Base-by-base conservation (phyloP, 805 yeast genomes). In the Grigorovia yakushimaensis region DNA sequence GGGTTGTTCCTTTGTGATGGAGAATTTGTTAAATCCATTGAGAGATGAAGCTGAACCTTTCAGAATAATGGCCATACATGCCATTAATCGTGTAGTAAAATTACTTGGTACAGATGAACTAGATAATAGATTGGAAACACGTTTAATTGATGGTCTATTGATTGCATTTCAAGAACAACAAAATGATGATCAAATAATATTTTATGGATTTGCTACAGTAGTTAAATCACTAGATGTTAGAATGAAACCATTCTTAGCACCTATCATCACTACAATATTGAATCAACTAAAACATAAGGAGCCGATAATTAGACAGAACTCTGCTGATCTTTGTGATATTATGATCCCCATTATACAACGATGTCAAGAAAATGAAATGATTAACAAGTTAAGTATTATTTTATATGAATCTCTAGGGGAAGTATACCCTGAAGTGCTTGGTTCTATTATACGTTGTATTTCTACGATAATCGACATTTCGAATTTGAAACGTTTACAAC, bases 401-500 rank as follows among this genome's bases (percentile, higher is more conserved):
- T 68, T 93, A 33, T 88, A 84, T 62, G 99, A 93, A 62, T 84
- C 93, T 13, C 71, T 93, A 9, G 98, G 98, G 18, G 99, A 93
- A 60, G 91, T 84, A 5, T 88, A 81, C 54, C 98, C 98, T 0
- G 96, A 88, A 45, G 97, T 88, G 2, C 69, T 93, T 42, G 97
- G 95, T 0, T 84, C 96, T 0, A 75, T 91, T 2, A 67, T 93
- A 15, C 76, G 76, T 17, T 95, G 95, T 0, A 65, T 91, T 55
- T 66, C 74, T 46, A 68, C 78, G 11, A 81, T 89, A 38, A 75
- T 87, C 18, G 66, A 72, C 2, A 77, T 74, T 18, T 73, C 83
- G 41, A 84, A 84, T 8, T 70, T 81, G 13, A 72, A 75, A 1
- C 66, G 73, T 2, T 67, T 88, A 62, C 81, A 83, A 56, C 98